Evolutionary conservation across 2,329 filamentous ascomycete genomes (phyloP).

Genomic region (Volutella citrinella): DNA sequence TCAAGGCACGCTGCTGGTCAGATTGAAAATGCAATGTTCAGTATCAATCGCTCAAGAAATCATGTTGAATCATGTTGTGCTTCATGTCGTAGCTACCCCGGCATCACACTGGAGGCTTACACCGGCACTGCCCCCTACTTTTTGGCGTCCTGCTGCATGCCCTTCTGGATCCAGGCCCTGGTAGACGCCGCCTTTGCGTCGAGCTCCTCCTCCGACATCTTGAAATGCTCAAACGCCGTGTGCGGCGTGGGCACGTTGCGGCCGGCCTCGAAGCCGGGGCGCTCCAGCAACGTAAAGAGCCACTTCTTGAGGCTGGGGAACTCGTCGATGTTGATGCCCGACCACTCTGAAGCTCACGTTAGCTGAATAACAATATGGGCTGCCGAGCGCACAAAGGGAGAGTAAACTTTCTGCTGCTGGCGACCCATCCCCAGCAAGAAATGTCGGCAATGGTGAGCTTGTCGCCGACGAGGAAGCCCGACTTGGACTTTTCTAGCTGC

Average conservation of each 20-base stretch:
- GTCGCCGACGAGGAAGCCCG: slow-evolving; percentile 64
- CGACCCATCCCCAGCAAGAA: slow-evolving; percentile 76
- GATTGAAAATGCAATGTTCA: too few species aligned
- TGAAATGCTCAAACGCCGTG: slow-evolving; percentile 51
- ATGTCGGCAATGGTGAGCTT: slow-evolving; percentile 76
- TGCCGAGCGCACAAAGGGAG: not conserved
- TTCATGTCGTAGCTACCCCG: too few species aligned
- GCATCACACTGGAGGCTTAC: too few species aligned
- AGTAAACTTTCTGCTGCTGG: slow-evolving; percentile 40
- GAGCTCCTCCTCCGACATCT: slow-evolving; percentile 48
- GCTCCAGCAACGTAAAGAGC: slow-evolving; percentile 67
- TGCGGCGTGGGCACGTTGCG: slow-evolving; percentile 67
- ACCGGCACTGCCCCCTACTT: slow-evolving; percentile 29
- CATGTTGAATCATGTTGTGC: too few species aligned
- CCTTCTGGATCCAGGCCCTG: slow-evolving; percentile 64
- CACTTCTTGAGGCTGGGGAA: slow-evolving; percentile 76
- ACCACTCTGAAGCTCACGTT: slow-evolving; percentile 30
- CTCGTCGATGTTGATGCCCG: slow-evolving; percentile 60
- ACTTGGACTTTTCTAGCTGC: slow-evolving; percentile 57
- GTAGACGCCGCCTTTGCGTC: slow-evolving; percentile 53
- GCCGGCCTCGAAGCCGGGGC: slow-evolving; percentile 73
- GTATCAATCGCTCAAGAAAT: too few species aligned
- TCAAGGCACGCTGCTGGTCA: too few species aligned
- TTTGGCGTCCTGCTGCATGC: slow-evolving; percentile 66
- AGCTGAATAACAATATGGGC: not conserved